Percentiles rank a stretch among this genome's conserved stretches.
phyloP scores from a whole-genome alignment of 169 alveolate species.

The Cryptosporidium sp. region DNA sequence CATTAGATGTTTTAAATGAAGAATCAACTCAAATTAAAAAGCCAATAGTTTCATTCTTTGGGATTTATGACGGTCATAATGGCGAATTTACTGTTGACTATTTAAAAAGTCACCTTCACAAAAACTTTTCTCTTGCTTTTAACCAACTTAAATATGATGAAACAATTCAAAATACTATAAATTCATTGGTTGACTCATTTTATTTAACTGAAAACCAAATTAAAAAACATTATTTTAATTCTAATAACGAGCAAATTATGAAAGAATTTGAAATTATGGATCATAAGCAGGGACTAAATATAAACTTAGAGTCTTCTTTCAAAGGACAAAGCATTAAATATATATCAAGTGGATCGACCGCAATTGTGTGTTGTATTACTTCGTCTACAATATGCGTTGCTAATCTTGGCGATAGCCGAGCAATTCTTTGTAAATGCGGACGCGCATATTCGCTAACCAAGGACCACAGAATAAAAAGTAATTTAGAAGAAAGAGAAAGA shows the following conservation, averaged over 20 bases:
- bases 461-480: slow-evolving; percentile 77
- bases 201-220: slow-evolving; percentile 55
- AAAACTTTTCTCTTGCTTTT: slow-evolving; percentile 72
- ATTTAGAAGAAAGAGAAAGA: slow-evolving; percentile 76
- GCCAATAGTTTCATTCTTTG: slow-evolving; percentile 76
- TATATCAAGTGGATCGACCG: slow-evolving; percentile 80
- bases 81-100: slow-evolving; percentile 83
- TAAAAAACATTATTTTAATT: slow-evolving; percentile 35
- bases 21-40: slow-evolving; percentile 19
- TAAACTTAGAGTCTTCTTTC: neutral
- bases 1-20: slow-evolving; percentile 71
- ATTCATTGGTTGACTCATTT: slow-evolving; percentile 52
- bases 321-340: slow-evolving; percentile 18
- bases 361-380: slow-evolving; percentile 76
- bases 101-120: slow-evolving; percentile 78
- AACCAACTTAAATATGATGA: slow-evolving; percentile 22
- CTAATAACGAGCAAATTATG: neutral
- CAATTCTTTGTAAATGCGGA: slow-evolving; percentile 78
- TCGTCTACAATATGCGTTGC: slow-evolving; percentile 74
- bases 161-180: slow-evolving; percentile 11
- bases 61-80: slow-evolving; percentile 84
- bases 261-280: slow-evolving; percentile 4
- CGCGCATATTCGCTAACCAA: slow-evolving; percentile 75
- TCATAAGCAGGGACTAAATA: neutral
- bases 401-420: slow-evolving; percentile 80